Evolutionary conservation across 2,329 filamentous ascomycete genomes (phyloP), one percentile per base, ranked within the genome.

Genomic region (Hyphodiscus sp.): DNA sequence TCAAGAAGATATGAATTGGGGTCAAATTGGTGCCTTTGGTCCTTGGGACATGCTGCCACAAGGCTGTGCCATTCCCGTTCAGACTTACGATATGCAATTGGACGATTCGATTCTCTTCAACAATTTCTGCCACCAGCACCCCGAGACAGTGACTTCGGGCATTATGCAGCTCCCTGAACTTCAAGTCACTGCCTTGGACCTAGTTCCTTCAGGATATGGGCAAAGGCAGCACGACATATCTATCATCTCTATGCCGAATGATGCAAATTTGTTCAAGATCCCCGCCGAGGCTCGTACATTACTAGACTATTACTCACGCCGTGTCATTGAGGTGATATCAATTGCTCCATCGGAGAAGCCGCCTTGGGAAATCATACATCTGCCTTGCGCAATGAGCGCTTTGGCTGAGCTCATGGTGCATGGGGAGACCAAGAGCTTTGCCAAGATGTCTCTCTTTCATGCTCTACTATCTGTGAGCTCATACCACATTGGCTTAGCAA

Each of bases 341-440:
- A 58, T 58, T 53, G 49, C 56, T 18, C 51, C 53, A n/a, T 20
- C 38, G 8, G 44, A 49, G 16, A 58, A 58, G 20, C 53, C 51
- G 11, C 56, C 56, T n/a, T 58, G 56, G 56, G 53, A 52, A 33
- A 58, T 50, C 2, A 58, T 58, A n/a, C 56, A 58, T 46, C 41
- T 55, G 4, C 56, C 56, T 13, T 58, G 56, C 49, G 56, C 56
- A 15, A 58, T 58, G 56, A 48, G 49, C 15, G 56, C 56, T 20
- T 46, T 58, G 10, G 53, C 53, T 7, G 56, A 58, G n/a, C 49
- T 58, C 4, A 47, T 53, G 19, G 56, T 55, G n/a, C 46, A 54
- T 45, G 56, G 56, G 5, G 49, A 55, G 29, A 45, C 51, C 8
- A 54, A 29, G 18, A 58, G 51, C 33, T 49, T 51, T 33, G 56